These are phyloP conservation scores for Monocercomonoides exilis DNA, from an alignment of 78 protist genomes.

Conservation along the genomic window DNA sequence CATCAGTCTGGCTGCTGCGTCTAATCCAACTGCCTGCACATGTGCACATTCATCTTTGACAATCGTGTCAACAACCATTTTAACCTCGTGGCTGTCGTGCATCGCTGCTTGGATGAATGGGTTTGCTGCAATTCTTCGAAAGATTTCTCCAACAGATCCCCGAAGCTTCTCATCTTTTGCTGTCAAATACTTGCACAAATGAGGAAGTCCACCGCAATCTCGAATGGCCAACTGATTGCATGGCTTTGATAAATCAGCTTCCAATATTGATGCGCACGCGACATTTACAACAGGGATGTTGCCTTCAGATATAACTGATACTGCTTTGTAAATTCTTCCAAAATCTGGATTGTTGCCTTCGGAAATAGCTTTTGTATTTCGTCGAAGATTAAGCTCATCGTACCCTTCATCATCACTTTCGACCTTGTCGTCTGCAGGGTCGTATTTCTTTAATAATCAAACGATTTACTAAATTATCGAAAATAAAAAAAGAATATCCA, in stretches of 20 bases:
- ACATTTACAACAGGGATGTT: neutral
- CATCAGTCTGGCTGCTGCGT: neutral
- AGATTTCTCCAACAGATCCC: neutral
- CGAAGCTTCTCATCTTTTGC: neutral
- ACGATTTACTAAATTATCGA: too few species aligned
- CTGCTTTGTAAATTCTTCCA: neutral
- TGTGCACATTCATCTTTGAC: neutral
- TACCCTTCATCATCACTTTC: neutral
- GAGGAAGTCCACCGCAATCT: neutral
- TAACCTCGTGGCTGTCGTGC: neutral
- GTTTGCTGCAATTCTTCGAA: neutral
- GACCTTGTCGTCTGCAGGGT: neutral
- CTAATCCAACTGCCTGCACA: neutral
- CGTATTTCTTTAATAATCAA: neutral
- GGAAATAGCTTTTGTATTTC: neutral
- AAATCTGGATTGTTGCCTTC: neutral
- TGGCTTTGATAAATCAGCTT: neutral
- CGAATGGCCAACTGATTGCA: neutral
- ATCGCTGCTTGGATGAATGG: neutral
- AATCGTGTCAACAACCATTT: neutral
- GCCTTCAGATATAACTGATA: neutral
- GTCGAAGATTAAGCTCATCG: neutral
- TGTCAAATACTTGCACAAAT: neutral
- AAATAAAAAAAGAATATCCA: too few species aligned
- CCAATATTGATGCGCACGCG: neutral